Evolutionary conservation across 2,329 filamentous ascomycete genomes (phyloP), one percentile per base, ranked within the genome.

Genomic region (Colletotrichum magnum): DNA sequence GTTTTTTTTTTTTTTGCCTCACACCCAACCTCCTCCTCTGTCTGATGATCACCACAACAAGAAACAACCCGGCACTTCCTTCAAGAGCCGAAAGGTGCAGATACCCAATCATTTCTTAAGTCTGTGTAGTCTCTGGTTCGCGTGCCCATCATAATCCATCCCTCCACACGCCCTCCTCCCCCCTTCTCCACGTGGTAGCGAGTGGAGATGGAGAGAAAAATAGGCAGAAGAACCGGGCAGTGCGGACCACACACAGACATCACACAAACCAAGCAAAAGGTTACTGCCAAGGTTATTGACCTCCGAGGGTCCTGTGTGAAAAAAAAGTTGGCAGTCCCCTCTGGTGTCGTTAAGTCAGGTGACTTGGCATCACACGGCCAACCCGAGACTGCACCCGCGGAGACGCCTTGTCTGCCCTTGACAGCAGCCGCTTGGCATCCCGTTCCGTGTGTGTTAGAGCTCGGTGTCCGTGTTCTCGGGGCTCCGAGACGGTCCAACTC

Each of bases 241-340:
- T 36, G 32, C 32, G 32, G 32, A 32, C 28, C 28, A 24, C 18
- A 48, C 15, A 48, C 9, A 48, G 9, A 18, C 9, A 21, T 6
- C 9, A 48, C 2, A 18, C 9, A 21, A 4, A 24, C 39, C 15
- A 5, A 28, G 50, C 32, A 16, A 7, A 18, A 24, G 15, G 18
- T 43, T 26, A 36, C 26, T 59, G 45, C 45, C 45, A 48, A 48
- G 45, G 45, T 48, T 48, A 48, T n/a, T 48, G 13, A 43, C 13
- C 41, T 4, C n/a, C 21, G 45, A 16, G 45, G 16, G 16, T 48
- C 41, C 16, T n/a, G 15, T 4, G 9, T 16, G 41, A 12, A 6
- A 43, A 43, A 43, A n/a, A 43, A 43, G 41, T 43, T 43, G 41
- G 41, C 41, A 43, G 41, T 2, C 41, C 39, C 4, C 10, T 9